Evolutionary conservation across 2,329 filamentous ascomycete genomes (phyloP), one percentile per base, ranked within the genome.

Genomic region (Fusarium multiceps): DNA sequence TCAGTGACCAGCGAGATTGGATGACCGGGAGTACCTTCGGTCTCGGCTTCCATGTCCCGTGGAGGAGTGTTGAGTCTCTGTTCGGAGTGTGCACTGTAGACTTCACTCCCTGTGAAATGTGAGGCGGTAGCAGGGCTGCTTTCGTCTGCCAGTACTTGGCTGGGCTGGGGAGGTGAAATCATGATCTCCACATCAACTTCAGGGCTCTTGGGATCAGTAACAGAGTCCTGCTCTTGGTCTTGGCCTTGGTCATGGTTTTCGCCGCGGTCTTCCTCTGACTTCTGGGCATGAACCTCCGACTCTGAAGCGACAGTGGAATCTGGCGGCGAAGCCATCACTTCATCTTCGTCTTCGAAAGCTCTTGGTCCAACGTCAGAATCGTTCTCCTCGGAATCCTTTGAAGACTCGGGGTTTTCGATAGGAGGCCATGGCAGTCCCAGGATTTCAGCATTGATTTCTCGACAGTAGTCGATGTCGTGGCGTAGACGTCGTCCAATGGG

Each of bases 401-500:
- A 16, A 13, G 11, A 11, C n/a, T 25, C 10, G 2, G 59, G 25
- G n/a, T 72, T 55, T 8, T 69, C 59, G 3, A 60, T 58, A 1
- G 75, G 71, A 16, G 73, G 74, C 74, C 73, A 78, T 7, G 73
- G 63, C 4, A 79, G 54, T 2, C 77, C 76, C 30, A 76, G 67
- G 14, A 78, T 41, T 30, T 75, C 57, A 27, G 77, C 77, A 45
- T 82, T 82, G 32, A 78, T 55, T 49, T 80, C 71, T 13, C 76
- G 64, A 40, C 80, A 80, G 45, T 76, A 76, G 13, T 80, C 76
- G 40, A 78, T 75, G 18, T 71, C 68, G 47, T 78, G 77, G 3
- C 76, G 69, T 7, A 81, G 75, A 13, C 77, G 72, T 1, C 78
- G 72, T 11, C 82, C 81, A 10, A 82, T 71, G 1, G 82, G 78